Conservation (phyloP, 768 basidiomycete genomes). For the Xerocomus spinulosus region DNA sequence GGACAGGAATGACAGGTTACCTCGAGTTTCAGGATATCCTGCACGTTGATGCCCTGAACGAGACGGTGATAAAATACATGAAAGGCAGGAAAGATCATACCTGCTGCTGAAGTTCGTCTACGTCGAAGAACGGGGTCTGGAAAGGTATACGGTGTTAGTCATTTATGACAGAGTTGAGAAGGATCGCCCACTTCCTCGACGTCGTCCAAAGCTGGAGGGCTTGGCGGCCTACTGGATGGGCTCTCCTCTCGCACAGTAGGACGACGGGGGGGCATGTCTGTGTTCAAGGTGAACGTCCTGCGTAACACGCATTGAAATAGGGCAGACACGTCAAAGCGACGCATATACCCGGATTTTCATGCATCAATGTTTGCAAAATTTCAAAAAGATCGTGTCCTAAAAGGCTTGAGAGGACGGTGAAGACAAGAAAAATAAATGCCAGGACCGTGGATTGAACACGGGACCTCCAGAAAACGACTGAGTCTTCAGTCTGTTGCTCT, state of each 20-base stretch:
- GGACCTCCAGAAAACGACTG: conserved; percentile 43
- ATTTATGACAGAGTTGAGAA: background rate
- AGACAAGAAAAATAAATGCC: conserved; percentile 32
- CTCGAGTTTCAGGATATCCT: conserved; percentile 93
- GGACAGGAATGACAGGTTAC: conserved; percentile 37
- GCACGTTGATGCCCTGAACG: conserved; percentile 84
- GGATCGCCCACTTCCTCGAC: conserved; percentile 35
- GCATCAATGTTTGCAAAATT: background rate
- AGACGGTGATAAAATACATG: background rate
- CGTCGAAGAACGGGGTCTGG: conserved; percentile 64
- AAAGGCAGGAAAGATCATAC: conserved; percentile 23
- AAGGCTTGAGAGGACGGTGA: no score
- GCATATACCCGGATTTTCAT: no score
- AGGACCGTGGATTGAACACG: conserved; percentile 54
- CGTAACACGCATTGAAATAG: conserved; percentile 9
- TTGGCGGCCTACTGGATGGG: conserved; percentile 25
- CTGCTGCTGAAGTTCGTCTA: conserved; percentile 85
- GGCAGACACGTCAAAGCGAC: conserved; percentile 6
- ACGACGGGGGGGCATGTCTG: conserved; percentile 29
- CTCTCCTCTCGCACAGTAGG: conserved; percentile 23
- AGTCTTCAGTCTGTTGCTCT: conserved; percentile 68
- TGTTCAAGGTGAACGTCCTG: background rate
- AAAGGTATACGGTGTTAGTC: no score
- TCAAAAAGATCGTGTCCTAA: no score
- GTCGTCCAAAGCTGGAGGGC: conserved; percentile 31